These are phyloP conservation scores for Sechiopsis laciniata DNA, from an alignment of 306 rosid species.

Conservation along the genomic window DNA sequence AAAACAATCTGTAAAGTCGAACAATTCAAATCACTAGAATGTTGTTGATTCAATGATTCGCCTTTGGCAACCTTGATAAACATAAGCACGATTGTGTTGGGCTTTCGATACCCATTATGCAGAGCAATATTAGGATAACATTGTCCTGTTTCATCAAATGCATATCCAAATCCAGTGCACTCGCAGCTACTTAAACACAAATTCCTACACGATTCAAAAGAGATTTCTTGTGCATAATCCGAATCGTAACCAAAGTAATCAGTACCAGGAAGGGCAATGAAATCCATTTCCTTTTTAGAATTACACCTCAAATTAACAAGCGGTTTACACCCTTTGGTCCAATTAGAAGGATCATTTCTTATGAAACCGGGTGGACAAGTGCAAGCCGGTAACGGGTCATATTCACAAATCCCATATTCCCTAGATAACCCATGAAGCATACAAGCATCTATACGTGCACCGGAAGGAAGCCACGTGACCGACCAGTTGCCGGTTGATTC, in stretches of 20 bases:
- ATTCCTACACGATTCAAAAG: constrained; percentile 24
- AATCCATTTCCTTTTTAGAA: constrained; percentile 11
- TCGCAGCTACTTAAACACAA: constrained; percentile 23
- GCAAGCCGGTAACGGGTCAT: constrained; percentile 30
- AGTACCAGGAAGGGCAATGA: constrained; percentile 25
- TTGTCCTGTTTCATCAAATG: constrained; percentile 27
- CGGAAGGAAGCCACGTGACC: constrained; percentile 18
- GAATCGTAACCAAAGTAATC: constrained; percentile 33
- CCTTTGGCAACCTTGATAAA: background rate
- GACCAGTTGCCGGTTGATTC: constrained; percentile 20
- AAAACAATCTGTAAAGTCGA: constrained; percentile 17
- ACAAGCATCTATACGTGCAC: constrained; percentile 19
- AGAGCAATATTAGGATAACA: constrained; percentile 30
- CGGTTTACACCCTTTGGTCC: constrained; percentile 36
- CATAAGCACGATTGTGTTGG: constrained; percentile 16
- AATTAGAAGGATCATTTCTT: constrained; percentile 27
- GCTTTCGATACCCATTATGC: constrained; percentile 27
- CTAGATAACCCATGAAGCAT: constrained; percentile 31
- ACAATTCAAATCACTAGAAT: constrained; percentile 22
- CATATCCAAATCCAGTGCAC: constrained; percentile 38
- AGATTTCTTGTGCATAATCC: background rate
- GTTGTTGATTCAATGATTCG: background rate
- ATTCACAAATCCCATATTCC: constrained; percentile 28
- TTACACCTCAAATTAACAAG: constrained; percentile 10
- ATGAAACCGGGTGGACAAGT: constrained; percentile 33